phyloP scores from a whole-genome alignment of 2,329 filamentous ascomycete species.

The Neofusicoccum laricinum region DNA sequence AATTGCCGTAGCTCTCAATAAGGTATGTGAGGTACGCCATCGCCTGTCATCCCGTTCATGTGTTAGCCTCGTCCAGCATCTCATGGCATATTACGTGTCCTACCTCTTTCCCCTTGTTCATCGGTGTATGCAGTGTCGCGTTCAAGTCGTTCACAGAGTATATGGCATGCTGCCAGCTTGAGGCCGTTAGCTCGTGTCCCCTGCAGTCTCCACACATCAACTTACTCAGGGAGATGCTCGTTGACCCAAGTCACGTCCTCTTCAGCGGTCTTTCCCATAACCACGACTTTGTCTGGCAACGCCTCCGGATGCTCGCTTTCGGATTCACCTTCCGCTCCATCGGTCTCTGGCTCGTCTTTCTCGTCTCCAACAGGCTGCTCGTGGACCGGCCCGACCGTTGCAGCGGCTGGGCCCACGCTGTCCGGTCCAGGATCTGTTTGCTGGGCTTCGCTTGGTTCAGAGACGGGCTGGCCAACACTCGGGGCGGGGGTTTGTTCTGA shows the following conservation, averaged over 20 bases:
- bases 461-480: background rate
- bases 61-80: background rate
- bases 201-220: too few species aligned
- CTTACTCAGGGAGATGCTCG: constrained; percentile 15
- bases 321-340: background rate
- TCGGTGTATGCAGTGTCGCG: constrained; percentile 19
- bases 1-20: constrained; percentile 25
- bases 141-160: constrained; percentile 19
- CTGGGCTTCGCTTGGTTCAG: too few species aligned
- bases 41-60: background rate
- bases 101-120: constrained; percentile 24
- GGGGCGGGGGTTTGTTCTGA: background rate
- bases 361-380: background rate
- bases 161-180: constrained; percentile 16
- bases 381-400: background rate
- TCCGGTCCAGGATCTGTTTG: too few species aligned
- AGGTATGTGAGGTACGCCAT: constrained; percentile 27
- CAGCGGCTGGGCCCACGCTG: background rate
- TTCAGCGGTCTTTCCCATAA: constrained; percentile 4
- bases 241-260: constrained; percentile 23
- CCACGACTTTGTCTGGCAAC: constrained; percentile 11
- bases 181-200: background rate
- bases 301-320: background rate
- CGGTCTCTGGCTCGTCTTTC: background rate
- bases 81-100: background rate